These are phyloP conservation scores for Fusarium begoniae DNA, from an alignment of 2,329 filamentous ascomycete genomes.

Conservation along the genomic window DNA sequence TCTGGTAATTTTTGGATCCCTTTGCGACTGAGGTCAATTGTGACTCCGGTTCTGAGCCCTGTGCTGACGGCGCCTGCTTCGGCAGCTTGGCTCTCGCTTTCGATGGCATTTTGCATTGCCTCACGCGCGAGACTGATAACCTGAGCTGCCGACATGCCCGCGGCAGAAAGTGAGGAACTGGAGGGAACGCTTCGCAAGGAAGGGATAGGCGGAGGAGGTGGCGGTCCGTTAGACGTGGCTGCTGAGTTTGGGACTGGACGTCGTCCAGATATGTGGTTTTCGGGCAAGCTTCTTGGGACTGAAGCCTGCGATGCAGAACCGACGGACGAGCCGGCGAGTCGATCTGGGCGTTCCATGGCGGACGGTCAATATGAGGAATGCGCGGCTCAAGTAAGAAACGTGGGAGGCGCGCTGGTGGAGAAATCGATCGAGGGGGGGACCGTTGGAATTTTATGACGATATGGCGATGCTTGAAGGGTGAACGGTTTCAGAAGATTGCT, in stretches of 20 bases:
- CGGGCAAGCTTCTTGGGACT: constrained; percentile 50
- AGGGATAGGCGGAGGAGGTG: constrained; percentile 57
- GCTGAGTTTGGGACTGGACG: constrained; percentile 52
- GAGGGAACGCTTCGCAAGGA: constrained; percentile 58
- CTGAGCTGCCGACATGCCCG: constrained; percentile 67
- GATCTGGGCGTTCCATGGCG: constrained; percentile 50
- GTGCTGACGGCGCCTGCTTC: constrained; percentile 67
- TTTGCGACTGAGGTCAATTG: constrained; percentile 80
- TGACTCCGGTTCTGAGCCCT: constrained; percentile 74
- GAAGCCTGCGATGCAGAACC: constrained; percentile 39
- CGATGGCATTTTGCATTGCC: constrained; percentile 72
- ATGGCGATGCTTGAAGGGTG: constrained; percentile 35
- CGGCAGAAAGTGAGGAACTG: constrained; percentile 58
- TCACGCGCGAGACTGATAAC: constrained; percentile 73
- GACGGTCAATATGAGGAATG: constrained; percentile 26
- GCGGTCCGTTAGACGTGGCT: constrained; percentile 52
- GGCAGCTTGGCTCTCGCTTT: constrained; percentile 71
- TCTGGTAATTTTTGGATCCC: constrained; percentile 76
- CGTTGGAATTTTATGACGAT: constrained; percentile 33
- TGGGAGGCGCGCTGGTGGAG: constrained; percentile 33
- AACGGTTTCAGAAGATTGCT: constrained; percentile 46
- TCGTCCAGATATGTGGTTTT: constrained; percentile 52
- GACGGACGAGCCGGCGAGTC: constrained; percentile 41
- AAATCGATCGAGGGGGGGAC: constrained; percentile 31
- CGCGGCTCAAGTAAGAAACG: constrained; percentile 32